Conservation (phyloP, 768 basidiomycete species). For the Tulasnella sp. region DNA sequence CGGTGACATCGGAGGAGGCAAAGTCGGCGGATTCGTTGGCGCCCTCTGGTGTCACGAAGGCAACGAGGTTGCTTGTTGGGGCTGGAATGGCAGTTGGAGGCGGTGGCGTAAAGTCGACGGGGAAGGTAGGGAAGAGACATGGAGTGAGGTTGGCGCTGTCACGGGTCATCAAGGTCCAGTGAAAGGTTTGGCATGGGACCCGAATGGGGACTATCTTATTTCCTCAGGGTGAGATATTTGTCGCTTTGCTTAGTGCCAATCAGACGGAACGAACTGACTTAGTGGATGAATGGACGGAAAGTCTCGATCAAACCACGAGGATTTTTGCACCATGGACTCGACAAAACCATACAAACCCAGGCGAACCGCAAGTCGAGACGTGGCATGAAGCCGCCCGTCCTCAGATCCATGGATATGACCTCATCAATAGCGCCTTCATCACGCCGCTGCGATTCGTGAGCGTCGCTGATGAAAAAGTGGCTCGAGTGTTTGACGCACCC, state of each 20-base stretch:
- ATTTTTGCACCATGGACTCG: constrained; percentile 54
- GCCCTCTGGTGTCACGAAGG: constrained; percentile 67
- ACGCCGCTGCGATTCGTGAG: constrained; percentile 71
- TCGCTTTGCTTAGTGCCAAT: no score
- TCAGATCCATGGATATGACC: constrained; percentile 94
- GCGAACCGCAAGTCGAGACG: constrained; percentile 21
- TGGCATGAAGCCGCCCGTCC: constrained; percentile 91
- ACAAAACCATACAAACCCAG: background rate
- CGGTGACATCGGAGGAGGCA: constrained; percentile 84
- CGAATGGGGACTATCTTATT: constrained; percentile 72
- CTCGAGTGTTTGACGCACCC: constrained; percentile 87
- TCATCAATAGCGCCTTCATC: constrained; percentile 70
- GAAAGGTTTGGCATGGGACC: constrained; percentile 77
- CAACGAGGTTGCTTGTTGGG: constrained; percentile 65
- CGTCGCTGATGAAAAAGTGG: constrained; percentile 93
- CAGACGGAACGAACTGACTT: no score
- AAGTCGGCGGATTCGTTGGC: constrained; percentile 83
- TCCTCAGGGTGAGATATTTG: constrained; percentile 71
- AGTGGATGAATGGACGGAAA: no score
- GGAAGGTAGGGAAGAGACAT: constrained; percentile 28
- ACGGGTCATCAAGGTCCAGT: constrained; percentile 80
- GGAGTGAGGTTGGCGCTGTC: constrained; percentile 70
- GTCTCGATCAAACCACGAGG: constrained; percentile 85
- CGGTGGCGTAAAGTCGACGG: constrained; percentile 46
- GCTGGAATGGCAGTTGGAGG: constrained; percentile 92